Base-by-base conservation (phyloP, 2,329 filamentous ascomycete genomes). In the Trichocomaceae sp. region DNA sequence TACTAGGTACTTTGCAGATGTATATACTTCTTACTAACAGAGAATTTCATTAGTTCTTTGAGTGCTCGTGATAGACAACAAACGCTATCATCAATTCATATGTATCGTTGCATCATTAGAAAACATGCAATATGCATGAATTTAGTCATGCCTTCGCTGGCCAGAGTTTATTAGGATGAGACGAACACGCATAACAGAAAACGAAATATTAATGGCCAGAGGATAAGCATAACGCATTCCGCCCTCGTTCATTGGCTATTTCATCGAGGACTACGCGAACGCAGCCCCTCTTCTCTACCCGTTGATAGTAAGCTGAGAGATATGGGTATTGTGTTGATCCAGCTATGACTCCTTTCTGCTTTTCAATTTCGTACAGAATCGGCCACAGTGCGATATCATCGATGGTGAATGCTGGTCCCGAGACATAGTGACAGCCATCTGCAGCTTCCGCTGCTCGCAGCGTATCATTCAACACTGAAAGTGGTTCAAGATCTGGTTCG, bases 321-420 rank as follows among this genome's bases (percentile, higher is more conserved):
- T 63, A 64, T 17, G 66, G 67, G 47, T 70, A 72, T 3, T 53
- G 50, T 19, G 61, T 59, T 51, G 57, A 59, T 3, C 62, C 64
- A 39, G 35, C 29, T 8, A 66, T 60, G 9, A 55, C 50, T 5
- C 51, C 63, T 35, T 54, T 66, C 19, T 54, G 58, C n/a, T 62
- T 60, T 26, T 69, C 62, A 17, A 75, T 70, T 26, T 72, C 67
- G 47, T 68, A 60, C 7, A 76, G 54, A 1, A 76, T 64, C 1
- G 74, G 71, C 74, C 74, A 76, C 37, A 76, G 63, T 1, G 70
- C 65, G 54, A 73, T 75, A 57, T 76, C 74, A 47, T 74, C 74
- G 31, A 75, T 66, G 1, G 65, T 65, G 50, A 75, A 69, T 0
- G 60, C 50, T 3, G 61, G 54, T 2, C 72, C 72, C 13, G 65